Conservation (phyloP, 495 filamentous ascomycete species). For the Penicillium salamii region DNA sequence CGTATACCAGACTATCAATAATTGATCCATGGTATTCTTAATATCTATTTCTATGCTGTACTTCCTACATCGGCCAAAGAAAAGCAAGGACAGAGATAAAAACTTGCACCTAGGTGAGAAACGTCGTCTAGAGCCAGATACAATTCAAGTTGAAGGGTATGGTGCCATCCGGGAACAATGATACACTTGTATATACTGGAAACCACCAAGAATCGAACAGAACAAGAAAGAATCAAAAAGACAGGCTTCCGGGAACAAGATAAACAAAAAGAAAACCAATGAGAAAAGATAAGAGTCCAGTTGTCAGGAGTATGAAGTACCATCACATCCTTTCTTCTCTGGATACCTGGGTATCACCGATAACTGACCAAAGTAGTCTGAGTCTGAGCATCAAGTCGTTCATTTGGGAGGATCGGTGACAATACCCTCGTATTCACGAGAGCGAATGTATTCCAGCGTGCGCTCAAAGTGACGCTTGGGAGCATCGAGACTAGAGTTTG, state of each 20-base stretch:
- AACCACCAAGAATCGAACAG: slow-evolving; percentile 8
- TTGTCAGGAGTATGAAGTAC: slow-evolving; percentile 6
- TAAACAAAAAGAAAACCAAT: slow-evolving; percentile 8
- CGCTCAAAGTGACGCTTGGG: slow-evolving; percentile 91
- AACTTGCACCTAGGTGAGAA: too few relatives aligned
- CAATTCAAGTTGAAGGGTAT: slow-evolving; percentile 23
- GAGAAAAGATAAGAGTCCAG: slow-evolving; percentile 8
- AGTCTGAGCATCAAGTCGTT: background rate
- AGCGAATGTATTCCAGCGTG: slow-evolving; percentile 87
- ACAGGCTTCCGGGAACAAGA: slow-evolving; percentile 21
- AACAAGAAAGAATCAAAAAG: slow-evolving; percentile 5
- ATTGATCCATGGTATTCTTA: too few relatives aligned
- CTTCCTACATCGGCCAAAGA: background rate
- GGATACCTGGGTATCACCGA: background rate
- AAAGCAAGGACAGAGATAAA: background rate
- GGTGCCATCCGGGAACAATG: slow-evolving; percentile 25
- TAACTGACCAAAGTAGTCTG: background rate
- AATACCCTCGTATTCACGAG: slow-evolving; percentile 89
- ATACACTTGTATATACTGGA: slow-evolving; percentile 38
- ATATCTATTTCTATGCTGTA: background rate
- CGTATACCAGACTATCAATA: too few relatives aligned
- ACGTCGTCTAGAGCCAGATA: background rate
- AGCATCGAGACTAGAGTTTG: slow-evolving; percentile 74
- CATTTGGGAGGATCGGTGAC: slow-evolving; percentile 63
- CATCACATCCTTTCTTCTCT: background rate